Base-by-base conservation (phyloP, 495 filamentous ascomycete genomes). In the Penicillium daleae region DNA sequence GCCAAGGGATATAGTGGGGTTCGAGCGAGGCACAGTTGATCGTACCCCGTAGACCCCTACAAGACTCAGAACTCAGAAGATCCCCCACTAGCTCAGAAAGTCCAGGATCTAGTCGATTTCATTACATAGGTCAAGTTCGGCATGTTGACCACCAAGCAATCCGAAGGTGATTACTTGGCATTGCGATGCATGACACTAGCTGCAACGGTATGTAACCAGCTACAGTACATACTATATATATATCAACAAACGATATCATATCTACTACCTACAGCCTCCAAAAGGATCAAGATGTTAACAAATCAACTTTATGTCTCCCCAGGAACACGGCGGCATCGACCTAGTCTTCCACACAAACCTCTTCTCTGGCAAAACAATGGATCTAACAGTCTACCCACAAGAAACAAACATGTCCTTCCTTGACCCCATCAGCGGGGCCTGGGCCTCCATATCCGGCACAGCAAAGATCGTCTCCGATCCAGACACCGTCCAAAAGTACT, bases 321-420 rank as follows among this genome's bases (percentile, higher is more conserved):
- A 93, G 91, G 89, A 95, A 76, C 82, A 82, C 64, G 86, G 87
- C 65, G 89, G 89, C 68, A 84, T 96, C 53, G 93, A 97, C 74
- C 86, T 96, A 50, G 83, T 96, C 76, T 97, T 98, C 85, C 89
- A 95, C 80, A 92, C 92, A 66, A 97, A 97, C 81, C 92, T 92
- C 61, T 91, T 95, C 73, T 93, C 91, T 37, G 90, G 91, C 75
- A 97, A 98, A 80, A 93, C 92, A 13, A 83, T 91, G 76, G 93
- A 97, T 71, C 83, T 98, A 17, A 76, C 82, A 50, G 76, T 78
- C 19, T 89, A 97, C 78, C 82, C 87, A 0, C 63, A 71, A 52
- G 86, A 93, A 73, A 85, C 90, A 73, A 97, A 97, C 80, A 85
- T 97, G 72, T 86, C 87, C 54, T 98, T 98, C 85, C 80, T 93